A percentile compares a stretch with the other conserved stretches of the same genome.
Conservation (phyloP, 2,329 filamentous ascomycete species). For the Xylariaceae sp. region DNA sequence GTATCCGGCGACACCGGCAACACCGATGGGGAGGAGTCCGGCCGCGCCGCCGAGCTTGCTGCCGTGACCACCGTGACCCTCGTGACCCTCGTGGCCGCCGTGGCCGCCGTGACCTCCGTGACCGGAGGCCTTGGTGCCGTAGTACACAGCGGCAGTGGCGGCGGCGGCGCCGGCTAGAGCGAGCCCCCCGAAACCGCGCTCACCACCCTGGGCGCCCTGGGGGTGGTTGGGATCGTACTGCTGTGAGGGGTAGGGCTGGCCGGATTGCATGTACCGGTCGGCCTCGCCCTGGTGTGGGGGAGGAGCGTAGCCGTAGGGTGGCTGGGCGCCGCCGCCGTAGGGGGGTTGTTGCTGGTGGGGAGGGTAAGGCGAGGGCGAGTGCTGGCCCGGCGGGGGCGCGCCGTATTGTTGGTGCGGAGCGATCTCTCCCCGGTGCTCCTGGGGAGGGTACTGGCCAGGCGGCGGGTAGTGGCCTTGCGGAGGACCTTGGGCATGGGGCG, state of each 20-base stretch:
- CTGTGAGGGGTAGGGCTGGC: constrained; percentile 19
- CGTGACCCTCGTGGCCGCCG: background rate
- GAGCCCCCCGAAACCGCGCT: constrained; percentile 22
- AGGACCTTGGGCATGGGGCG: constrained; percentile 20
- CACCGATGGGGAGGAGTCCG: constrained; percentile 16
- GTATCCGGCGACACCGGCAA: constrained; percentile 11
- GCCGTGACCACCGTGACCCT: constrained; percentile 7
- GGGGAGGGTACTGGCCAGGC: constrained; percentile 21
- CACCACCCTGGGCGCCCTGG: constrained; percentile 14
- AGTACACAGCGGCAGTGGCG: constrained; percentile 22
- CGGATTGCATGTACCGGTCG: constrained; percentile 19
- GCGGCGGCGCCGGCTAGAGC: constrained; percentile 24
- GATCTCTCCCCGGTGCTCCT: background rate
- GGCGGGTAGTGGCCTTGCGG: constrained; percentile 19
- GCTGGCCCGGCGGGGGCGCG: constrained; percentile 21
- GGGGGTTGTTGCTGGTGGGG: constrained; percentile 18
- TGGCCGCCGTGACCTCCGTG: background rate
- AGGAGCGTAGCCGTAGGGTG: constrained; percentile 13
- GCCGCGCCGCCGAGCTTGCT: constrained; percentile 13
- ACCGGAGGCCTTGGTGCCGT: constrained; percentile 13
- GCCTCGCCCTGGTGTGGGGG: constrained; percentile 8
- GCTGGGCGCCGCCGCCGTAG: constrained; percentile 12
- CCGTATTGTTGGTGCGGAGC: constrained; percentile 18
- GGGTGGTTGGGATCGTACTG: constrained; percentile 11
- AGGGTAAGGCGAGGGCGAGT: constrained; percentile 23